phyloP scores from a whole-genome alignment of 2,329 filamentous ascomycete genomes.

The Xylaria digitata region DNA sequence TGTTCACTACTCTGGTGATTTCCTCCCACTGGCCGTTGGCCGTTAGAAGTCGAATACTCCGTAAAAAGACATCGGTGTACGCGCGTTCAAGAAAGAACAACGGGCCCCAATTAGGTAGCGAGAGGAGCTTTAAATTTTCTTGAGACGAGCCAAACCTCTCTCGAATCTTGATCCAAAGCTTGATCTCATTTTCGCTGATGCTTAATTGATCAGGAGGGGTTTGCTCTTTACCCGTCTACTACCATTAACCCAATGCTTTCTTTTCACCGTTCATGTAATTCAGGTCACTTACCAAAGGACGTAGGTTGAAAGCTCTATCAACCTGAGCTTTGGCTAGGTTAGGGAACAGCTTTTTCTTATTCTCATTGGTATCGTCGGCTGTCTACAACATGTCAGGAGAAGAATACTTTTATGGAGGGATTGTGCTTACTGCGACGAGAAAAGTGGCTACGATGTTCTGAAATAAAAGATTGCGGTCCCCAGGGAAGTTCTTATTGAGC shows the following conservation, averaged over 20 bases:
- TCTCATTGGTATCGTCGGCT: conserved; percentile 51
- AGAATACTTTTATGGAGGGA: neutral
- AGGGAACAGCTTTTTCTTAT: conserved; percentile 64
- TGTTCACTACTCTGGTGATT: conserved; percentile 35
- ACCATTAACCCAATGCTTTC: conserved; percentile 2
- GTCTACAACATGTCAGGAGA: conserved; percentile 36
- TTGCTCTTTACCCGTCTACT: conserved; percentile 32
- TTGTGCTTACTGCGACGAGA: conserved; percentile 59
- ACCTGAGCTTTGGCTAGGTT: conserved; percentile 55
- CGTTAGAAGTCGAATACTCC: conserved; percentile 37
- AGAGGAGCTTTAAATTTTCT: conserved; percentile 41
- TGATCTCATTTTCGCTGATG: conserved; percentile 40
- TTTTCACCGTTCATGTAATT: neutral
- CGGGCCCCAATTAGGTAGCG: conserved; percentile 38
- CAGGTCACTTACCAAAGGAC: conserved; percentile 19
- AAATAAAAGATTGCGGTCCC: conserved; percentile 62
- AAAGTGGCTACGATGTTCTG: conserved; percentile 67
- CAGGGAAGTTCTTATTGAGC: conserved; percentile 62
- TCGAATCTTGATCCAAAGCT: conserved; percentile 45
- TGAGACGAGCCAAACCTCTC: conserved; percentile 33
- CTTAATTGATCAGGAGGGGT: conserved; percentile 16
- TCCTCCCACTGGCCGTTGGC: conserved; percentile 38
- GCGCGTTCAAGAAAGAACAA: conserved; percentile 43
- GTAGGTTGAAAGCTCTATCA: conserved; percentile 44
- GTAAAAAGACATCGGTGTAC: conserved; percentile 36